phyloP scores from a whole-genome alignment of 495 filamentous ascomycete genomes.

The Daldinia concentrica region DNA sequence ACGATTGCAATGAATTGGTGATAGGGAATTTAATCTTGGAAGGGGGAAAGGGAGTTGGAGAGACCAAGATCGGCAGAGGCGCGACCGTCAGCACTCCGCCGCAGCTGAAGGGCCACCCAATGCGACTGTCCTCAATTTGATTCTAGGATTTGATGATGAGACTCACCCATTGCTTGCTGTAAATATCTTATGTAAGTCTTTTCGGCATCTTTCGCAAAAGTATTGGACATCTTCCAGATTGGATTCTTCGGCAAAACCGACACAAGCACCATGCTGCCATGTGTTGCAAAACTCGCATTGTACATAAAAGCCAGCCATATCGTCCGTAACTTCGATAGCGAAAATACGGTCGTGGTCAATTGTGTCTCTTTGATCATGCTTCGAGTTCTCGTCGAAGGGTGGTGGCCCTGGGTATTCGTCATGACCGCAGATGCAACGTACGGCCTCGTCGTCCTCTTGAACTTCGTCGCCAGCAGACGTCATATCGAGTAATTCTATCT shows the following conservation, averaged over 20 bases:
- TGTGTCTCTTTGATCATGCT: constrained; percentile 57
- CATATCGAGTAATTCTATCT: constrained; percentile 61
- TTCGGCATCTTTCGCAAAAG: constrained; percentile 93
- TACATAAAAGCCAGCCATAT: constrained; percentile 93
- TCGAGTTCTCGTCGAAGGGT: constrained; percentile 68
- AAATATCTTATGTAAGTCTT: constrained; percentile 86
- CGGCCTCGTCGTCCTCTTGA: constrained; percentile 90
- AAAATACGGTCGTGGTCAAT: constrained; percentile 65
- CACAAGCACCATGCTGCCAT: constrained; percentile 98
- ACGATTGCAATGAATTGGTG: constrained; percentile 1
- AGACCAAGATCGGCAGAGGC: constrained; percentile 42
- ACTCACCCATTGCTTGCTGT: constrained; percentile 87
- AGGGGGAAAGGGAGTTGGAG: constrained; percentile 27
- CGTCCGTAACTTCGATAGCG: constrained; percentile 78
- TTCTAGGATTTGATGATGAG: constrained; percentile 17
- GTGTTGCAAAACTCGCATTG: constrained; percentile 98
- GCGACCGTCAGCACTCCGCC: constrained; percentile 44
- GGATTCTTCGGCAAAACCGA: constrained; percentile 91
- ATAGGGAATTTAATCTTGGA: constrained; percentile 7
- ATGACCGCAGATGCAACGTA: constrained; percentile 92
- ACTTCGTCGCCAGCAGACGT: constrained; percentile 68
- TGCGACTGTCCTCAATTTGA: constrained; percentile 28
- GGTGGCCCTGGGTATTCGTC: constrained; percentile 95
- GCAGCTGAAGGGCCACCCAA: constrained; percentile 42
- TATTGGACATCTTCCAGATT: constrained; percentile 87